A percentile compares a stretch with the other conserved stretches of the same genome.
Conservation (phyloP, 1,284 basidiomycete species). For the Tausonia pullulans region DNA sequence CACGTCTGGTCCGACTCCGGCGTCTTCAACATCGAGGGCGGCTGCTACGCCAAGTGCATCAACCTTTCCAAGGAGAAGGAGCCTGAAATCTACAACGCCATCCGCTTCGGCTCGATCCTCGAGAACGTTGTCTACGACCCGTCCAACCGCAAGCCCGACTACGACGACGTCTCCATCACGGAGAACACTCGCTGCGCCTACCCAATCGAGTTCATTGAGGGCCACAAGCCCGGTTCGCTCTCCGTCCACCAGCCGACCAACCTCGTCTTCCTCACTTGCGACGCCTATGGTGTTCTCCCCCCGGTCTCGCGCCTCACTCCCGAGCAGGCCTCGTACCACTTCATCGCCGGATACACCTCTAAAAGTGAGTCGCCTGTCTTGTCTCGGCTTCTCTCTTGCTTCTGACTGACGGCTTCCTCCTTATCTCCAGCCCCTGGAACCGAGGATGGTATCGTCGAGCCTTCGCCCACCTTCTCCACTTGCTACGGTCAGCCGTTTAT, state of each 20-base stretch:
- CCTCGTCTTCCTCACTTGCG: slow-evolving; percentile 97
- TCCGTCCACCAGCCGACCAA: slow-evolving; percentile 38
- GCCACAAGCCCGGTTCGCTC: slow-evolving; percentile 12
- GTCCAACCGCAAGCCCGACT: slow-evolving; percentile 73
- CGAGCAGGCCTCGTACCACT: slow-evolving; percentile 95
- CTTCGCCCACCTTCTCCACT: slow-evolving; percentile 97
- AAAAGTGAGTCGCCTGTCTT: slow-evolving; percentile 41
- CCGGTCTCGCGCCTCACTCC: slow-evolving; percentile 87
- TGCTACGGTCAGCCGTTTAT: slow-evolving; percentile 99
- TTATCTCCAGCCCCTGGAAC: slow-evolving; percentile 62
- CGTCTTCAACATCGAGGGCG: slow-evolving; percentile 99
- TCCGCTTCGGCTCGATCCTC: slow-evolving; percentile 90
- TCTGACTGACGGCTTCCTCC: not conserved
- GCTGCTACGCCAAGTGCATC: slow-evolving; percentile 98
- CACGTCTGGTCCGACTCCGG: slow-evolving; percentile 96
- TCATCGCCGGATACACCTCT: slow-evolving; percentile 92
- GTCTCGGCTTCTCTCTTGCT: slow-evolving; percentile 3
- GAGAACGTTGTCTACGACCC: slow-evolving; percentile 99
- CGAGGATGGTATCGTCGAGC: slow-evolving; percentile 95
- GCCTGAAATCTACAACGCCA: slow-evolving; percentile 94
- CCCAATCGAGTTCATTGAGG: slow-evolving; percentile 86
- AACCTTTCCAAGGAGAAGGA: slow-evolving; percentile 59
- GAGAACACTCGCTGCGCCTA: slow-evolving; percentile 99
- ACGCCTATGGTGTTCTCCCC: slow-evolving; percentile 95
- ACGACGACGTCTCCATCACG: slow-evolving; percentile 91